Percentiles rank a stretch among this genome's conserved stretches.
Conservation (phyloP, 148 eudicot species). For the Vaccinium macrocarpon region DNA sequence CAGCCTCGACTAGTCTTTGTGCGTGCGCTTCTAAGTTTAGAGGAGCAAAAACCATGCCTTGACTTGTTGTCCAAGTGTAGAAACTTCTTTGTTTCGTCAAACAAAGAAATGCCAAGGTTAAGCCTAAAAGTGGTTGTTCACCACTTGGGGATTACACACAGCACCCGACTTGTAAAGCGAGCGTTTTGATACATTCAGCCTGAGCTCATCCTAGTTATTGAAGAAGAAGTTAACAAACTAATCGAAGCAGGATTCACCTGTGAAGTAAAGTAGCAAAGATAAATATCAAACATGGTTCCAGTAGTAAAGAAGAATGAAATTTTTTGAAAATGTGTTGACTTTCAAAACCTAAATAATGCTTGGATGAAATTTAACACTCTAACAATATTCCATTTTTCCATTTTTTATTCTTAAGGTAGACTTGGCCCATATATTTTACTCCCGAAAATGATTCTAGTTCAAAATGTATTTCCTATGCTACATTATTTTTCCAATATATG, state of each 20-base stretch:
- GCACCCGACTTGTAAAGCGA: background rate
- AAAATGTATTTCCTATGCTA: too few species aligned
- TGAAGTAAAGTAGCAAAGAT: background rate
- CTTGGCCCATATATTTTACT: too few species aligned
- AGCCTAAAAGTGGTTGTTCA: background rate
- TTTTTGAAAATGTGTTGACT: background rate
- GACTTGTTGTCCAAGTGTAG: background rate
- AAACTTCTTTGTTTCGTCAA: background rate
- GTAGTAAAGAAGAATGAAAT: conserved; percentile 14
- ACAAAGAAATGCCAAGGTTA: background rate
- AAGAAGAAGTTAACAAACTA: conserved; percentile 9
- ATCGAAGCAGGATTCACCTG: background rate
- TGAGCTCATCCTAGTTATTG: background rate
- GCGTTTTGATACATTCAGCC: background rate
- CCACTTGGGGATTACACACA: background rate
- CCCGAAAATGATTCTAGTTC: too few species aligned
- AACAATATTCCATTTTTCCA: too few species aligned
- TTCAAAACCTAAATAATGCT: background rate
- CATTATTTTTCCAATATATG: too few species aligned
- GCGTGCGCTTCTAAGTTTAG: too few species aligned
- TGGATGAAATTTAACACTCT: background rate
- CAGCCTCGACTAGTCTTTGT: too few species aligned
- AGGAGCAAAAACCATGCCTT: too few species aligned
- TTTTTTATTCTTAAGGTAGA: too few species aligned
- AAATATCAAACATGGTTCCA: background rate